phyloP scores from a whole-genome alignment of 768 basidiomycete species.

The Psilocybe subaeruginosa region DNA sequence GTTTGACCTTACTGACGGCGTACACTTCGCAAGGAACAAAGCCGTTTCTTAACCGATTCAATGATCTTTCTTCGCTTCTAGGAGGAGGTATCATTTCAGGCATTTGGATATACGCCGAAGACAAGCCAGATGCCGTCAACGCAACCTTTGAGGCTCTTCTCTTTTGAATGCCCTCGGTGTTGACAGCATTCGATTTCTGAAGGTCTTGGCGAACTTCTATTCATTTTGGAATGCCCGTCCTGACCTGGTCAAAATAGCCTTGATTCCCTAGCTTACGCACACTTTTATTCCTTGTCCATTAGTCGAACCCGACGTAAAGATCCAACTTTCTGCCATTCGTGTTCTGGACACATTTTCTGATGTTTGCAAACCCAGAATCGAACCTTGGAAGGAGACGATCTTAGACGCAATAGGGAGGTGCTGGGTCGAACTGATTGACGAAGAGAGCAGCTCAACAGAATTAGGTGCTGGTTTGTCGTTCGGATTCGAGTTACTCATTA shows the following conservation, averaged over 20 bases:
- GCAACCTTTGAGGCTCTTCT: constrained; percentile 69
- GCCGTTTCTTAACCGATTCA: constrained; percentile 54
- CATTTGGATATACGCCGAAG: constrained; percentile 72
- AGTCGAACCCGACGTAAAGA: constrained; percentile 21
- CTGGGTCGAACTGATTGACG: constrained; percentile 51
- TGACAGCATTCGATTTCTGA: constrained; percentile 68
- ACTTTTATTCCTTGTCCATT: constrained; percentile 37
- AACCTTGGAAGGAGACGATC: constrained; percentile 68
- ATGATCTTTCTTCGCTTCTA: constrained; percentile 66
- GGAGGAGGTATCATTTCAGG: constrained; percentile 74
- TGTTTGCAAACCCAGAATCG: constrained; percentile 58
- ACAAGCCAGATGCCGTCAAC: constrained; percentile 56
- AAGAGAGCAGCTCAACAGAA: constrained; percentile 10
- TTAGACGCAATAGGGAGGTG: constrained; percentile 62
- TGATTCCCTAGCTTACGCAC: constrained; percentile 62
- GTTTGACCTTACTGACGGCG: constrained; percentile 56
- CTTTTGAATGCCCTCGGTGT: constrained; percentile 64
- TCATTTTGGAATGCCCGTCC: neutral
- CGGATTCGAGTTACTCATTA: neutral
- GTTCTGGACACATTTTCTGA: constrained; percentile 49
- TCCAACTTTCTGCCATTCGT: constrained; percentile 45
- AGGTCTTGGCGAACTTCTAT: constrained; percentile 42
- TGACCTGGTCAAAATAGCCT: constrained; percentile 36
- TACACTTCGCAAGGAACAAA: constrained; percentile 30
- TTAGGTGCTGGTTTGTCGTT: neutral